Percentiles rank a stretch among this genome's conserved stretches.
Evolutionary conservation across 805 yeast genomes (phyloP).

Genomic region (Suhomyces sp.): DNA sequence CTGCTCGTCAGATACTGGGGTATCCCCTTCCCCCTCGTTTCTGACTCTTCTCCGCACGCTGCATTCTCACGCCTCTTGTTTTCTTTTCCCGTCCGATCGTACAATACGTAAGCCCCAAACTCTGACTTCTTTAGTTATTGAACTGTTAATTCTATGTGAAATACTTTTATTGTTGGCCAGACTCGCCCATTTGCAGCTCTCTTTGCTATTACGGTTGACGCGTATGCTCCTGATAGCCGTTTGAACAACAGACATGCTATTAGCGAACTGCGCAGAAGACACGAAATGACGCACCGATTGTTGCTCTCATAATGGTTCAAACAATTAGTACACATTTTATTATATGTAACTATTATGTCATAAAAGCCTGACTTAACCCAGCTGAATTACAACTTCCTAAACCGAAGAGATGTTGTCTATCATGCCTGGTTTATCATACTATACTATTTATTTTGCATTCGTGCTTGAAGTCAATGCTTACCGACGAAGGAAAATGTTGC

Average conservation of each 20-base stretch:
- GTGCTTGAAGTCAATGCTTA: not conserved
- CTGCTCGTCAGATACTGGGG: not conserved
- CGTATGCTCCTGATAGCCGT: not conserved
- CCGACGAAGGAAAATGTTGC: not conserved
- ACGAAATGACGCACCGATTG: not conserved
- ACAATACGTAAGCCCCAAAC: not conserved
- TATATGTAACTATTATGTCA: too few species aligned
- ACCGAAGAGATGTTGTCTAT: too few species aligned
- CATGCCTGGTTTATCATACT: not conserved
- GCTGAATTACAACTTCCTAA: too few species aligned
- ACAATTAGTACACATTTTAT: too few species aligned
- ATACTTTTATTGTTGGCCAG: not conserved
- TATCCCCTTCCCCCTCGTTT: not conserved
- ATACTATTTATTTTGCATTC: not conserved
- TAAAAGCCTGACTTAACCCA: too few species aligned
- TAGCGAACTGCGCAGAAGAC: not conserved
- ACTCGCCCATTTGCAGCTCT: not conserved
- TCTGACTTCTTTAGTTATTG: not conserved
- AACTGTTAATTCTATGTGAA: not conserved
- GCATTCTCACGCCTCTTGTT: not conserved
- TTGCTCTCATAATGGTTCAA: not conserved
- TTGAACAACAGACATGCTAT: not conserved
- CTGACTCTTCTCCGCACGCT: not conserved
- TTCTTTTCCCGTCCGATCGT: not conserved
- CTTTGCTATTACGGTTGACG: not conserved